Evolutionary conservation across 495 filamentous ascomycete genomes (phyloP), one percentile per base, ranked within the genome.

Genomic region (Aspergillus haitiensis): DNA sequence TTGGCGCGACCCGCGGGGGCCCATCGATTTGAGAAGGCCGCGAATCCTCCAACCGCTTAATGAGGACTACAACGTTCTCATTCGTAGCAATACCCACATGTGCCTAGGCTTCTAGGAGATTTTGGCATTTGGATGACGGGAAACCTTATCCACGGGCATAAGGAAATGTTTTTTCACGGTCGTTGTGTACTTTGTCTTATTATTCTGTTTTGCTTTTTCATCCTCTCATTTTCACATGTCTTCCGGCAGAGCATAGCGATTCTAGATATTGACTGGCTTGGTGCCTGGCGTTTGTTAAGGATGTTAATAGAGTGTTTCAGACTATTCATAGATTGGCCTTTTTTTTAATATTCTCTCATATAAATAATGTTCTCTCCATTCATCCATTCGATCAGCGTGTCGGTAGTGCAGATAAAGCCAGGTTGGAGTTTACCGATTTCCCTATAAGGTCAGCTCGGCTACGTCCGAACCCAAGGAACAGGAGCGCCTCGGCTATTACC

Each of bases 401-500:
- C 50, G 50, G 32, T 36, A 35, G 50, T 52, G 11, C 27, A 33
- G 11, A 52, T 10, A 16, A 47, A 47, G 44, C 15, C 16, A 47
- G 44, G 44, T 21, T 47, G 44, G 27, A 33, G 50, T 12, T 0
- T 12, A 13, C 49, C 31, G 16, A 52, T 52, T 11, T 31, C 3
- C 21, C 21, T 3, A 27, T 27, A 27, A 33, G 34, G 32, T n/a
- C 44, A 48, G n/a, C 58, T 60, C 58, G 58, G 58, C 58, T 48
- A 9, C 35, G 9, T 35, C 16, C 16, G 15, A 21, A 18, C 21
- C 40, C 31, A 39, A 35, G 27, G 33, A 46, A 34, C 27, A 21
- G 46, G 18, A 61, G 21, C 40, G 53, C 65, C 65, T 68, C 65
- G 65, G 65, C 57, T 56, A 63, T 68, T 65, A 61, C 65, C 65